A percentile compares a stretch with the other conserved stretches of the same genome.
Evolutionary conservation across 768 basidiomycete genomes (phyloP).

Genomic region (Tulasnella sp.): DNA sequence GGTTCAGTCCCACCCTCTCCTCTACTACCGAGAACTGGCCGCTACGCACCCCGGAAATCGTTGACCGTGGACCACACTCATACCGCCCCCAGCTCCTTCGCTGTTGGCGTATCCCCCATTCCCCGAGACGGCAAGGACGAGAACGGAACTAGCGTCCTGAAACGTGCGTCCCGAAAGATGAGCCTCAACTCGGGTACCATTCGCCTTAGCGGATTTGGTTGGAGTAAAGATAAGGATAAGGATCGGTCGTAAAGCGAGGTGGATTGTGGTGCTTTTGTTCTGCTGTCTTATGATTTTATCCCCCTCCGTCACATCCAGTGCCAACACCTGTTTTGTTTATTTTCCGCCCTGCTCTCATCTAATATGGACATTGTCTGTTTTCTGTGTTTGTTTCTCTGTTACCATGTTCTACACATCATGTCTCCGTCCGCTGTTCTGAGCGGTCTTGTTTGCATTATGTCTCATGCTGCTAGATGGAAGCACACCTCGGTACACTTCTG

Average conservation of each 20-base stretch:
- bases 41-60: constrained; percentile 8
- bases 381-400: constrained; percentile 11
- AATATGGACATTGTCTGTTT: constrained; percentile 3
- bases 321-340: background rate
- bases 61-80: constrained; percentile 1
- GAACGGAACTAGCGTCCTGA: background rate
- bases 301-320: background rate
- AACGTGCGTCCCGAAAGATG: constrained; percentile 27
- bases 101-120: background rate
- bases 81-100: background rate
- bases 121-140: constrained; percentile 12
- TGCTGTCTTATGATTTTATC: background rate
- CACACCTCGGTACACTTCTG: background rate
- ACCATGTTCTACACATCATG: background rate
- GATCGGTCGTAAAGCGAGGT: background rate
- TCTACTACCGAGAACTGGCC: background rate
- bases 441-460: constrained; percentile 1
- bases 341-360: background rate
- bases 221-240: constrained; percentile 4
- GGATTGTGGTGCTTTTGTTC: constrained; percentile 3
- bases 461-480: constrained; percentile 1
- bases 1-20: constrained; percentile 8
- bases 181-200: constrained; percentile 13
- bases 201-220: constrained; percentile 26
- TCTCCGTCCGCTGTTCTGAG: background rate